Evolutionary conservation across 2,329 filamentous ascomycete species (phyloP), one percentile per base, ranked within the genome.

Genomic region (Hypoxylon sp.): DNA sequence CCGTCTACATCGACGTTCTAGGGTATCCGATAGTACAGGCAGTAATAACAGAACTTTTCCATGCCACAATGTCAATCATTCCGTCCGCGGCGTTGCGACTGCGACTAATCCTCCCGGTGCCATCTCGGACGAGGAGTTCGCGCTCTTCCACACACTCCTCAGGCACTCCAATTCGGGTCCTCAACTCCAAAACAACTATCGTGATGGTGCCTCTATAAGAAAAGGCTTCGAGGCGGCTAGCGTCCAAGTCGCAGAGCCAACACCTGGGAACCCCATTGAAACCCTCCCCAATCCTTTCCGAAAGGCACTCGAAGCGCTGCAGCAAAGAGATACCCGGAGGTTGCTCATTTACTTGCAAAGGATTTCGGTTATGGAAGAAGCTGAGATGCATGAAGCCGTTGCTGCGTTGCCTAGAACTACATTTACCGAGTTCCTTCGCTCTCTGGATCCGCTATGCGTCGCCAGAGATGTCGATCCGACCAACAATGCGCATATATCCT

Each of bases 361-460:
- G 12, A 56, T 67, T 17, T 54, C 57, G 4, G 64, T 27, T 3
- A 59, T 68, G 21, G 20, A 48, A 2, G 43, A 64, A n/a, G 35
- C 60, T 1, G 55, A 59, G 4, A 63, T 70, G 11, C 61, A 69
- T 5, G 53, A 67, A 5, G 65, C 73, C 32, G 58, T 76, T 4
- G 57, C 57, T 9, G 40, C 55, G 0, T 64, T 91, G 15, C 76
- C 86, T 0, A 67, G 75, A 1, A 73, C 78, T 1, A 78, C 78
- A 1, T 85, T 91, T 63, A 82, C 83, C 1, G 83, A 88, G 56
- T 78, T 88, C 7, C 67, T 92, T 20, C 77, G 78, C 23, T 75
- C 78, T 4, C 69, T 91, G 6, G 83, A 89, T 49, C 86, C 88
- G 0, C 62, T 80, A 3, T 63, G 69, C 15, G 69, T 83, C 12